Conservation (phyloP, 345 rosid genomes). For the Pistacia vera region DNA sequence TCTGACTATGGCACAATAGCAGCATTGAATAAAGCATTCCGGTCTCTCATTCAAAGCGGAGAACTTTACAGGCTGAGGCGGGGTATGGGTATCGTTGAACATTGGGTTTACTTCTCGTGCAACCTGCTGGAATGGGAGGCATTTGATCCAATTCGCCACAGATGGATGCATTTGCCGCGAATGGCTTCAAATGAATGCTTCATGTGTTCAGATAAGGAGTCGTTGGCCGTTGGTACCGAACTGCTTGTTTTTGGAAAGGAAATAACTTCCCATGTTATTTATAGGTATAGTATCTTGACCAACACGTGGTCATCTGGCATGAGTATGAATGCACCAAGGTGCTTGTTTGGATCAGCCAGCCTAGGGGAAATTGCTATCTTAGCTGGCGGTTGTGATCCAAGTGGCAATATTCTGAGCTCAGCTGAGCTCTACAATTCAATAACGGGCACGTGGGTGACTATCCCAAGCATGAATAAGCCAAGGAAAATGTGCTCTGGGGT, state of each 20-base stretch:
- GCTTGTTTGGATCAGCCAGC: conserved; percentile 80
- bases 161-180: conserved; percentile 74
- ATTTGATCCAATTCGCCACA: conserved; percentile 58
- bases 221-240: conserved; percentile 65
- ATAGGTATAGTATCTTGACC: conserved; percentile 53
- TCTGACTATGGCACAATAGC: conserved; percentile 55
- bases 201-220: conserved; percentile 61
- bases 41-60: conserved; percentile 43
- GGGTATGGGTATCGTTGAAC: conserved; percentile 50
- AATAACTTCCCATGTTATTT: conserved; percentile 37
- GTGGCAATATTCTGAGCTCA: conserved; percentile 51
- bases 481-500: conserved; percentile 82
- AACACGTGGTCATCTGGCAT: conserved; percentile 55
- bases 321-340: conserved; percentile 61
- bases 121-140: conserved; percentile 75
- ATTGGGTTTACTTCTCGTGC: conserved; percentile 87
- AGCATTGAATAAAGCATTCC: conserved; percentile 41
- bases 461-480: conserved; percentile 65
- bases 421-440: conserved; percentile 75
- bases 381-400: conserved; percentile 77
- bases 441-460: conserved; percentile 52
- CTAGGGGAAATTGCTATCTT: conserved; percentile 63
- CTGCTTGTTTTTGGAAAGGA: conserved; percentile 71
- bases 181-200: conserved; percentile 59
- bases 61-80: conserved; percentile 57